Conservation (phyloP, 495 filamentous ascomycete species). For the Trichocladium antarcticum region DNA sequence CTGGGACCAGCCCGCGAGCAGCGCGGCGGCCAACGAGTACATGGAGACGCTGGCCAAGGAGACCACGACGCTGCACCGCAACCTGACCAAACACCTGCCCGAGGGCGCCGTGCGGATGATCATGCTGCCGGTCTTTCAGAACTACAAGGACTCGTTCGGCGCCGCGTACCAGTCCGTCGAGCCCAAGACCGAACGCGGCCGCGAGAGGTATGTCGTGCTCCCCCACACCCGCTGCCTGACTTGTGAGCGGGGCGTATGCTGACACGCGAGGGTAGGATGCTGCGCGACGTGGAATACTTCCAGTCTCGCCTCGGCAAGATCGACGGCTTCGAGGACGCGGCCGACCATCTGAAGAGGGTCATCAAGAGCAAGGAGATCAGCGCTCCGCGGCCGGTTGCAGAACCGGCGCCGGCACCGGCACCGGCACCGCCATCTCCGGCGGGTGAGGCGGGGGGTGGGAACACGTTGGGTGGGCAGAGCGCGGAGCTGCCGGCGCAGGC, state of each 20-base stretch:
- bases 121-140: constrained; percentile 80
- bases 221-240: not conserved
- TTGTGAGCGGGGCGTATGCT: constrained; percentile 3
- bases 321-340: constrained; percentile 64
- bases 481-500: not conserved
- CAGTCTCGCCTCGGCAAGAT: constrained; percentile 62
- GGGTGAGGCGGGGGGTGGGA: not conserved
- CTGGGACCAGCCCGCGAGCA: constrained; percentile 48
- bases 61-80: constrained; percentile 76
- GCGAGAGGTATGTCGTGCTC: constrained; percentile 51
- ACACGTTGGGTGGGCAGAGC: not conserved
- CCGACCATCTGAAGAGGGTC: constrained; percentile 54
- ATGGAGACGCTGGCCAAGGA: constrained; percentile 91
- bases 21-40: constrained; percentile 49
- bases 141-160: constrained; percentile 74
- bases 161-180: constrained; percentile 58
- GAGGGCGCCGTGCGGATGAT: constrained; percentile 71
- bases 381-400: constrained; percentile 6
- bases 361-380: constrained; percentile 50
- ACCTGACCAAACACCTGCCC: constrained; percentile 73
- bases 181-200: constrained; percentile 54
- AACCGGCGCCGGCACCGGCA: constrained; percentile 4
- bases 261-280: constrained; percentile 52
- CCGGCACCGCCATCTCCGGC: not conserved
- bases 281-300: constrained; percentile 69